Evolutionary conservation across 179 eudicot genomes (phyloP).

Genomic region (Spergularia azorica): DNA sequence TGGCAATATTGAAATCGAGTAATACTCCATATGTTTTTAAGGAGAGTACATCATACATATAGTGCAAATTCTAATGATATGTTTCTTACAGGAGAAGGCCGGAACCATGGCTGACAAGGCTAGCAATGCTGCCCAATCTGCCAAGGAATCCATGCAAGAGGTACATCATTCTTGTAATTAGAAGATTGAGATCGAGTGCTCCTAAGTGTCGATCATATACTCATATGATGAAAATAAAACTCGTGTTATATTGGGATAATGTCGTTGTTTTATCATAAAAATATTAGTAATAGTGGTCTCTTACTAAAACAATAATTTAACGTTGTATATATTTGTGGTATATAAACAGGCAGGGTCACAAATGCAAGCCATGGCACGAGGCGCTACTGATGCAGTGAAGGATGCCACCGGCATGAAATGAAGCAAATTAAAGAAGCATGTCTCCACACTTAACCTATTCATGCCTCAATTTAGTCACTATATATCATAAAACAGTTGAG

Average conservation of each 20-base stretch:
- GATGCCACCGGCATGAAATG: conserved; percentile 27
- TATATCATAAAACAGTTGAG: background rate
- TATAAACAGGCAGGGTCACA: conserved; percentile 25
- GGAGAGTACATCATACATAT: background rate
- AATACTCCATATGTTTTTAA: background rate
- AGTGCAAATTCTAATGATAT: background rate
- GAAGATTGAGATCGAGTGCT: background rate
- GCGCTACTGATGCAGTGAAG: conserved; percentile 21
- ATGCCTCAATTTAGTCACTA: background rate
- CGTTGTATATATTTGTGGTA: background rate
- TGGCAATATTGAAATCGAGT: background rate
- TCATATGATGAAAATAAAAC: too few species aligned
- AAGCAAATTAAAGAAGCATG: background rate
- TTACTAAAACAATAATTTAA: background rate
- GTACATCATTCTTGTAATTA: background rate
- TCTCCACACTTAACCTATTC: background rate
- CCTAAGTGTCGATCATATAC: too few species aligned
- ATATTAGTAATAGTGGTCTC: background rate
- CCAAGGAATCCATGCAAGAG: conserved; percentile 38
- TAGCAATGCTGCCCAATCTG: conserved; percentile 49
- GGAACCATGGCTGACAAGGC: conserved; percentile 46
- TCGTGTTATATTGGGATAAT: too few species aligned
- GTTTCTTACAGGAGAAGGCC: conserved; percentile 42
- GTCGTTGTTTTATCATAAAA: too few species aligned
- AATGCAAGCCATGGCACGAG: conserved; percentile 24